Percentiles rank a stretch among this genome's conserved stretches.
Conservation (phyloP, 805 yeast genomes). For the Cyberlindnera amylophila region DNA sequence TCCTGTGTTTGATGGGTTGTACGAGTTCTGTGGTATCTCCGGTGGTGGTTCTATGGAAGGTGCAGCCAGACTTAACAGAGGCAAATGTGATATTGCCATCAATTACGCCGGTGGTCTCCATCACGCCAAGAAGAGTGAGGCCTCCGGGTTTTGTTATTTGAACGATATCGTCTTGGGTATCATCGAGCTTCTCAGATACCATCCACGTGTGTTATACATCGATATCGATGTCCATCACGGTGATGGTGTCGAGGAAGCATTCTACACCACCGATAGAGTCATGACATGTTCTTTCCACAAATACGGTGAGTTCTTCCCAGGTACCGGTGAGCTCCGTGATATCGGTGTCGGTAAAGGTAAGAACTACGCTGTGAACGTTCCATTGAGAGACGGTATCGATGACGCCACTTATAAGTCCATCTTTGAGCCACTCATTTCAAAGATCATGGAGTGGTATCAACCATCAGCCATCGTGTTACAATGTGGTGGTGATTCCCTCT, state of each 20-base stretch:
- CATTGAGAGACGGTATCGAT: conserved; percentile 89
- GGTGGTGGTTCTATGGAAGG: conserved; percentile 94
- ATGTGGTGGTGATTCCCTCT: conserved; percentile 96
- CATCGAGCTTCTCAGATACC: conserved; percentile 71
- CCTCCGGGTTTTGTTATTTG: conserved; percentile 87
- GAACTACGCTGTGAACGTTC: conserved; percentile 80
- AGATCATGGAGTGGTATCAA: conserved; percentile 79
- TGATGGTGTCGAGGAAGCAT: conserved; percentile 94
- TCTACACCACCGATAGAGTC: conserved; percentile 85
- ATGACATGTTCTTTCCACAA: conserved; percentile 91
- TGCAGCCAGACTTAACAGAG: conserved; percentile 73
- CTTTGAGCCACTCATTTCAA: conserved; percentile 82
- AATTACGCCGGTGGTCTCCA: conserved; percentile 94
- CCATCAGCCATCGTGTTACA: conserved; percentile 97
- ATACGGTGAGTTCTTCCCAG: conserved; percentile 91
- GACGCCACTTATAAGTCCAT: conserved; percentile 75
- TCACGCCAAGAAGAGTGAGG: conserved; percentile 87
- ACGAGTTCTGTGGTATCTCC: conserved; percentile 70
- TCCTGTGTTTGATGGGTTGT: conserved; percentile 77
- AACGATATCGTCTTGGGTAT: conserved; percentile 88
- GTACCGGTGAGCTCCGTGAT: conserved; percentile 84
- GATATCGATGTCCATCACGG: conserved; percentile 94
- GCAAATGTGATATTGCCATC: conserved; percentile 86
- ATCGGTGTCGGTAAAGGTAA: conserved; percentile 83
- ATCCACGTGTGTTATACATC: conserved; percentile 81